Evolutionary conservation across 306 rosid genomes (phyloP), one percentile per base, ranked within the genome.

Genomic region (Vicia villosa): DNA sequence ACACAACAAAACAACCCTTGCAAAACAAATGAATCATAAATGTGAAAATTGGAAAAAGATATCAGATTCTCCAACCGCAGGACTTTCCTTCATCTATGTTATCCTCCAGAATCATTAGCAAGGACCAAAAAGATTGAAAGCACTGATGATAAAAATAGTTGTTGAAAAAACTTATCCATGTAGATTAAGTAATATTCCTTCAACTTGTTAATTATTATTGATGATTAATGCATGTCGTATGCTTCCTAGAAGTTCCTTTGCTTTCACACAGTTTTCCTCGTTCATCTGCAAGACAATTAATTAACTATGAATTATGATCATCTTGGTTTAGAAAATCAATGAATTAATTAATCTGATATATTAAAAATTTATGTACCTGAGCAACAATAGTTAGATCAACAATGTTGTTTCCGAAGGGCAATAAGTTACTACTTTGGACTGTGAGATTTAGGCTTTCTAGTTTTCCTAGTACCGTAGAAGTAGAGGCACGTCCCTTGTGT

Each of bases 371-470:
- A 24, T 46, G 28, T 76, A 90, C 98, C 97, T 81, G 75, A 69
- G 96, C 88, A 76, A 88, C 62, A 68, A 93, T 73, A 50, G 98
- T 88, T 8, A 90, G 69, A 51, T 84, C 88, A 30, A 82, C 55
- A 28, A 86, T 88, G 63, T 86, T 74, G 51, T 68, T 70, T 8
- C 90, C 96, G 68, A 90, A 88, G 11, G 92, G 89, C 50, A 90
- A 72, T 74, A 71, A 73, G 75, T 79, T 82, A 85, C 84, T 86
- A 45, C 82, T 81, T 4, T 85, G 72, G 38, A 90, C 76, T 10
- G 74, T 77, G 62, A 93, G 87, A 24, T 78, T 37, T 55, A 79
- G 89, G 32, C 73, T 85, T 76, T 90, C 86, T 13, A 88, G 62
- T 61, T 81, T 66, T 14, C 62, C 5, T 11, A 93, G 68, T 64